These are phyloP conservation scores for Persicaria maculosa DNA, from an alignment of 148 eudicot genomes.

Conservation along the genomic window DNA sequence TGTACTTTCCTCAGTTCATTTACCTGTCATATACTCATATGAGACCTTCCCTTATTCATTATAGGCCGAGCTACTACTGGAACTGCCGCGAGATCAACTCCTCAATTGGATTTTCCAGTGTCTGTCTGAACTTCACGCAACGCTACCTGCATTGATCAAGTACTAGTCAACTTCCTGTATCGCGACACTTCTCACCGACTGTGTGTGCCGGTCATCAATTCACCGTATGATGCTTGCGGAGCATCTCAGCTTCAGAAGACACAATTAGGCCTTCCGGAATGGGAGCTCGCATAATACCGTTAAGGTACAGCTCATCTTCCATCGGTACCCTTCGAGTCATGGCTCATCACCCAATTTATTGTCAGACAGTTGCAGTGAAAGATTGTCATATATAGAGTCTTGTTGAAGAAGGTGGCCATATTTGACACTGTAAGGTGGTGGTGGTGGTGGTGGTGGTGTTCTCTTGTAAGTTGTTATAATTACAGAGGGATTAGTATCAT, in stretches of 20 bases:
- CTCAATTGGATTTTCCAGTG: constrained; percentile 93
- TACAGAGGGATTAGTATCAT: too few relatives aligned
- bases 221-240: neutral
- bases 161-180: constrained; percentile 24
- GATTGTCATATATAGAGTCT: too few relatives aligned
- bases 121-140: constrained; percentile 72
- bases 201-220: neutral
- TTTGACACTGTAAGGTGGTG: too few relatives aligned
- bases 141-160: constrained; percentile 73
- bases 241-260: neutral
- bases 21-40: neutral
- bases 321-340: neutral
- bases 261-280: neutral
- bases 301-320: neutral
- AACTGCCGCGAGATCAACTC: constrained; percentile 81
- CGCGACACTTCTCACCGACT: neutral
- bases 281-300: neutral
- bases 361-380: neutral
- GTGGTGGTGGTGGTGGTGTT: too few relatives aligned
- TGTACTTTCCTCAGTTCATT: neutral
- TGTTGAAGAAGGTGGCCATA: too few relatives aligned
- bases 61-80: constrained; percentile 86
- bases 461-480: too few relatives aligned
- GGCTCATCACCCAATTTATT: neutral
- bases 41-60: neutral